Evolutionary conservation across 805 yeast species (phyloP).

Genomic region (Pichia exigua): DNA sequence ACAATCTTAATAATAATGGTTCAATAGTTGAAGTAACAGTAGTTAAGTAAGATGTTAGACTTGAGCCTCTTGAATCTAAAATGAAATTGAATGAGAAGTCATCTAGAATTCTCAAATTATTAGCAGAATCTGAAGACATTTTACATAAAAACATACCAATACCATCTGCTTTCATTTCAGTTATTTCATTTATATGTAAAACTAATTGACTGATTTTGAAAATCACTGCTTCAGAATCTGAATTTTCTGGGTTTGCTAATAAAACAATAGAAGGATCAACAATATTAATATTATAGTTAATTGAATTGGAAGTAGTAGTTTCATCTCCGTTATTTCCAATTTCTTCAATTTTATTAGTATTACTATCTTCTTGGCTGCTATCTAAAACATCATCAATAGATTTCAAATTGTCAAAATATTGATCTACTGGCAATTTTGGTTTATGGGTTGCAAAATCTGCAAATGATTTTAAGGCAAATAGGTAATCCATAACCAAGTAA

Average conservation of each 20-base stretch:
- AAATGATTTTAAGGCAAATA: conserved; percentile 67
- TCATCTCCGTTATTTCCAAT: conserved; percentile 6
- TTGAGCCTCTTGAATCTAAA: conserved; percentile 63
- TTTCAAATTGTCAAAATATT: conserved; percentile 1
- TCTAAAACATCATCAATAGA: neutral
- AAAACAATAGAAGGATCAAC: conserved; percentile 71
- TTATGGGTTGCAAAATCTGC: conserved; percentile 37
- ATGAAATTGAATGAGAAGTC: conserved; percentile 78
- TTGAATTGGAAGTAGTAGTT: conserved; percentile 1
- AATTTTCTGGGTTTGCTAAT: conserved; percentile 67
- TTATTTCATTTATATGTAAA: conserved; percentile 58
- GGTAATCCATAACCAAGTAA: conserved; percentile 77
- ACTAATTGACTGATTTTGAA: conserved; percentile 77
- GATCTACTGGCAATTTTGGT: conserved; percentile 20
- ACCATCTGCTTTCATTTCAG: conserved; percentile 61
- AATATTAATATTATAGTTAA: conserved; percentile 58
- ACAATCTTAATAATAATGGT: conserved; percentile 71
- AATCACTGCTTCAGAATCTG: conserved; percentile 79
- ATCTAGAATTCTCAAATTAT: conserved; percentile 68
- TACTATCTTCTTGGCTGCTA: conserved; percentile 9
- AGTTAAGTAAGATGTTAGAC: conserved; percentile 49
- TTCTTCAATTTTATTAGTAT: conserved; percentile 1
- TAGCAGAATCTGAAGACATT: conserved; percentile 61
- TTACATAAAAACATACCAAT: conserved; percentile 80
- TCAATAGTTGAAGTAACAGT: conserved; percentile 66